phyloP scores from a whole-genome alignment of 2,329 filamentous ascomycete species.

The Xylariaceae sp. region DNA sequence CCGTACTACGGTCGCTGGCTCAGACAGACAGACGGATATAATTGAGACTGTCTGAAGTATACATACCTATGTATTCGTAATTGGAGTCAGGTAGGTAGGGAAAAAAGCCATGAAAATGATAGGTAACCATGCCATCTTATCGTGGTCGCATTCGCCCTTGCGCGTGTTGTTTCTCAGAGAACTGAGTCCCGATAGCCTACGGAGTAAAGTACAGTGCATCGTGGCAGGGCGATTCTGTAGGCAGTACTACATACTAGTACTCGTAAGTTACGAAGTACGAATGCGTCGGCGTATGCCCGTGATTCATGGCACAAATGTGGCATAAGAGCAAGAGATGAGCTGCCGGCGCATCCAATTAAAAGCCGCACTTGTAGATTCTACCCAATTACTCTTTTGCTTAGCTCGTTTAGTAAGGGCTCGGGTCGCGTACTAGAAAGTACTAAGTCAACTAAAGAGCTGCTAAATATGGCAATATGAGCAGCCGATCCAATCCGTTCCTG shows the following conservation, averaged over 20 bases:
- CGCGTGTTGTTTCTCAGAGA: too few relatives aligned
- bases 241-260: too few relatives aligned
- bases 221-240: neutral
- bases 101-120: neutral
- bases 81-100: too few relatives aligned
- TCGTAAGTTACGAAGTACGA: too few relatives aligned
- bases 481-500: neutral
- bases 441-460: neutral
- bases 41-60: neutral
- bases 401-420: neutral
- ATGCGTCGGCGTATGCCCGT: too few relatives aligned
- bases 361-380: neutral
- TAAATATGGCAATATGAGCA: neutral
- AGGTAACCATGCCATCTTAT: neutral
- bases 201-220: neutral
- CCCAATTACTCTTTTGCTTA: neutral
- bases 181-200: too few relatives aligned
- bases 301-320: neutral
- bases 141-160: neutral
- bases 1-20: neutral
- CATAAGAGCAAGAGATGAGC: neutral
- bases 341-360: neutral
- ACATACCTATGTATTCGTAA: neutral
- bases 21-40: neutral
- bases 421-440: neutral